Evolutionary conservation across 2,329 filamentous ascomycete genomes (phyloP), one percentile per base, ranked within the genome.

Genomic region (Dendrostoma leiphaemia): DNA sequence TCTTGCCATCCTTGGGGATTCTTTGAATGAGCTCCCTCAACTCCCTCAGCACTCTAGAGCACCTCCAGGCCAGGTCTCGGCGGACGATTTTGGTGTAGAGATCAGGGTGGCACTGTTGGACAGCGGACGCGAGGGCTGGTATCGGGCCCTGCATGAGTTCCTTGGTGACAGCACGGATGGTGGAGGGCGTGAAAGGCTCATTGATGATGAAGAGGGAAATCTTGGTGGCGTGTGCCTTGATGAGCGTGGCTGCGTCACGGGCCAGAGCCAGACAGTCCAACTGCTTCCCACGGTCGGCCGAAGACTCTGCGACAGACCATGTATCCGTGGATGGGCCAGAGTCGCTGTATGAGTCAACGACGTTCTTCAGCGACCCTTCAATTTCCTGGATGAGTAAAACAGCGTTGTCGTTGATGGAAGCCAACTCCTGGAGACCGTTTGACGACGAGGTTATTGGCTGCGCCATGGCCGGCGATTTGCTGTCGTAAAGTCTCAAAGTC

Each of bases 161-260:
- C 31, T 82, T 79, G 4, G 97, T 74, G 13, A 95, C 84, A 23
- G 80, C 85, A 9, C 72, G 74, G 31, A 96, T 78, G 5, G 90
- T 92, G 1, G 86, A 85, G 0, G 90, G 85, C 0, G 91, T 94
- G 62, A 96, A 95, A 1, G 93, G 92, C 17, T 90, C 82, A 64
- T 90, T 96, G 64, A 95, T 88, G 1, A 94, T 82, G 12, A 97
- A 81, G 1, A 97, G 85, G 0, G 90, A 93, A 24, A 97, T 79
- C 59, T 96, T 96, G 6, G 91, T 96, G 2, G 86, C 83, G 66
- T 97, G 91, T 0, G 91, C 90, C 67, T 84, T 86, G 56, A 96
- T 83, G 5, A 95, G 78, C 24, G 79, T 82, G 1, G 90, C 82
- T 0, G 89, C 81, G 63, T 92, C 87, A 62, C 82, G 81, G 31